Conservation (phyloP, 2,329 filamentous ascomycete genomes). For the Cordyceps javanica region DNA sequence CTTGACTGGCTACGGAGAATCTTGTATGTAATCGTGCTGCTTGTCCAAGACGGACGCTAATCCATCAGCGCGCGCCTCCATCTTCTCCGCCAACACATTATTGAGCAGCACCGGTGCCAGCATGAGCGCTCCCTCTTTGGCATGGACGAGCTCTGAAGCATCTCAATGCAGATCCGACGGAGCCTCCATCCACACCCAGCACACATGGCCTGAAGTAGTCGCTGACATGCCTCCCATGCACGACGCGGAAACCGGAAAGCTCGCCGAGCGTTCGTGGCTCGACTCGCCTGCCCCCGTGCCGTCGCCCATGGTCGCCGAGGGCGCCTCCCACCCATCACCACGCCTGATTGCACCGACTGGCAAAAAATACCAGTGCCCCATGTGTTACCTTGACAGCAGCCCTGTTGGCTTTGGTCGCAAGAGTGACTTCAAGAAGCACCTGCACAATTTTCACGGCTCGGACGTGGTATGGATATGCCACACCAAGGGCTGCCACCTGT, state of each 20-base stretch:
- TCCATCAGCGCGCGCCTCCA: slow-evolving; percentile 31
- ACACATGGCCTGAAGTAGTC: slow-evolving; percentile 30
- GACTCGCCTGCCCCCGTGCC: slow-evolving; percentile 32
- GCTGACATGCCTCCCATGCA: slow-evolving; percentile 29
- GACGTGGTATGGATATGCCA: slow-evolving; percentile 39
- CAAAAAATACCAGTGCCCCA: slow-evolving; percentile 39
- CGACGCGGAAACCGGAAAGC: slow-evolving; percentile 29
- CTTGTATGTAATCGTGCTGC: slow-evolving; percentile 26
- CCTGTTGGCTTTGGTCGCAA: slow-evolving; percentile 40
- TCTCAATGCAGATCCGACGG: slow-evolving; percentile 34
- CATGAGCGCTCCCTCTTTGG: slow-evolving; percentile 34
- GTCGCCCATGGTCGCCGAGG: slow-evolving; percentile 26
- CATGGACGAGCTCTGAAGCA: slow-evolving; percentile 36
- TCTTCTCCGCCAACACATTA: slow-evolving; percentile 33
- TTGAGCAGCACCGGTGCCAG: slow-evolving; percentile 27
- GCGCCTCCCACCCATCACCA: slow-evolving; percentile 30
- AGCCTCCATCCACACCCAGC: slow-evolving; percentile 33
- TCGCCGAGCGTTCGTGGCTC: slow-evolving; percentile 33
- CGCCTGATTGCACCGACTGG: slow-evolving; percentile 31
- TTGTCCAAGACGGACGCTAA: slow-evolving; percentile 1
- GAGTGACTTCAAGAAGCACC: slow-evolving; percentile 43
- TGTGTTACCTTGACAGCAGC: slow-evolving; percentile 40
- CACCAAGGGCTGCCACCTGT: slow-evolving; percentile 34
- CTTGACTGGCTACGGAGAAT: slow-evolving; percentile 28
- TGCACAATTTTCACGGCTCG: slow-evolving; percentile 41